phyloP scores from a whole-genome alignment of 2,329 filamentous ascomycete genomes.

The Paraphaeosphaeria minitans region DNA sequence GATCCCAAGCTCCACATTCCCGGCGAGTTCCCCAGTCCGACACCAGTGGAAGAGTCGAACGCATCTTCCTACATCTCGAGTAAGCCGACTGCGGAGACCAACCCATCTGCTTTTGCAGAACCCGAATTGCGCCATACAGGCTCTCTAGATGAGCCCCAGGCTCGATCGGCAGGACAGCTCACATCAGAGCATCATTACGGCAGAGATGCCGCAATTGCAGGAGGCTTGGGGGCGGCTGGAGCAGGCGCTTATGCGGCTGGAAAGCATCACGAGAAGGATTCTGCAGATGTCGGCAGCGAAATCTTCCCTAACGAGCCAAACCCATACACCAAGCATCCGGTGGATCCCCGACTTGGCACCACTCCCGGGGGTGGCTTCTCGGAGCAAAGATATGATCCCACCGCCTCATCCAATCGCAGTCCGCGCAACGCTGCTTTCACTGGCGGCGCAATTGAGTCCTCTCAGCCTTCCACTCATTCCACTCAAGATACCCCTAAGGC shows the following conservation, averaged over 20 bases:
- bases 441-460: constrained; percentile 12
- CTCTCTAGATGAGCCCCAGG: constrained; percentile 25
- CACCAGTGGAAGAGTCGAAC: constrained; percentile 33
- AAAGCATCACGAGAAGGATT: constrained; percentile 17
- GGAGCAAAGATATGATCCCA: constrained; percentile 29
- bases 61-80: constrained; percentile 24
- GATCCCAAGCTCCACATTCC: constrained; percentile 42
- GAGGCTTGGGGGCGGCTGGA: constrained; percentile 30
- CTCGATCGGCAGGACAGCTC: constrained; percentile 16
- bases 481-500: neutral
- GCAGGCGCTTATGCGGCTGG: constrained; percentile 30
- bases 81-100: constrained; percentile 7
- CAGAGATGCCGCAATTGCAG: constrained; percentile 34
- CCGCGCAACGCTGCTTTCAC: constrained; percentile 15
- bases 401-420: constrained; percentile 14
- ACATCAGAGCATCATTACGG: constrained; percentile 29
- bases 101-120: constrained; percentile 10
- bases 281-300: constrained; percentile 11
- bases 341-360: constrained; percentile 36
- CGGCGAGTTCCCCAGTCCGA: constrained; percentile 40
- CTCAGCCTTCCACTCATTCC: constrained; percentile 10
- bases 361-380: constrained; percentile 18
- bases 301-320: constrained; percentile 24
- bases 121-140: constrained; percentile 34
- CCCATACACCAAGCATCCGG: constrained; percentile 31